Conservation (phyloP, 2,329 filamentous ascomycete species). For the Cytospora mali region DNA sequence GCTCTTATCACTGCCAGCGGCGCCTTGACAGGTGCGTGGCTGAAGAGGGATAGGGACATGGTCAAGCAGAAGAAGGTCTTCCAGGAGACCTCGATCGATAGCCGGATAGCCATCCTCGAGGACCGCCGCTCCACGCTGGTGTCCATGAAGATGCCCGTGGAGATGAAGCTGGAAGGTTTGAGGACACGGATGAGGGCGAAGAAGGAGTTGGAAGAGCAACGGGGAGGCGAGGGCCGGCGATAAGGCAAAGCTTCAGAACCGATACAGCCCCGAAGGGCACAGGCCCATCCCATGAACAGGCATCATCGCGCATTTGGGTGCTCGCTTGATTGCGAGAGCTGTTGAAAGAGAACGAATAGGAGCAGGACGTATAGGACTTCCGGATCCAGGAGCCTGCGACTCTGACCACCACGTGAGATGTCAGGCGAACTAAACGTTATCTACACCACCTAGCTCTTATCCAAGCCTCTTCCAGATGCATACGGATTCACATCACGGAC, state of each 20-base stretch:
- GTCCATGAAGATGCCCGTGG: conserved; percentile 34
- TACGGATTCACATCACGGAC: not conserved
- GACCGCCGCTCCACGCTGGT: conserved; percentile 33
- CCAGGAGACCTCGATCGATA: conserved; percentile 34
- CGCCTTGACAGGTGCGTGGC: conserved; percentile 38
- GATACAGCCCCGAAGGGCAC: not conserved
- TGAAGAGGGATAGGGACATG: conserved; percentile 34
- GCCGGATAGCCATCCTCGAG: conserved; percentile 38
- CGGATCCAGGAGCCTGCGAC: not conserved
- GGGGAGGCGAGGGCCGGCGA: not conserved
- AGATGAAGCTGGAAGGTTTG: conserved; percentile 37
- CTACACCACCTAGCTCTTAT: not conserved
- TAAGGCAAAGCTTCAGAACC: not conserved
- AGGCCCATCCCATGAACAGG: no score
- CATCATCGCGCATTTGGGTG: no score
- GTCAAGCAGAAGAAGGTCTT: conserved; percentile 23
- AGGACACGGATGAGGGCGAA: conserved; percentile 33
- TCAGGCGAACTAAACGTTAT: not conserved
- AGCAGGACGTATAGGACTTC: not conserved
- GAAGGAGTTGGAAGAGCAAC: conserved; percentile 7
- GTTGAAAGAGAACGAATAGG: no score
- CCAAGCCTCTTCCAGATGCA: no score
- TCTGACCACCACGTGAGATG: no score
- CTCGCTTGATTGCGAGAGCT: no score
- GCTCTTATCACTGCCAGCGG: conserved; percentile 37